Conservation (phyloP, 1,284 basidiomycete species). For the Xanthoconium separans region DNA sequence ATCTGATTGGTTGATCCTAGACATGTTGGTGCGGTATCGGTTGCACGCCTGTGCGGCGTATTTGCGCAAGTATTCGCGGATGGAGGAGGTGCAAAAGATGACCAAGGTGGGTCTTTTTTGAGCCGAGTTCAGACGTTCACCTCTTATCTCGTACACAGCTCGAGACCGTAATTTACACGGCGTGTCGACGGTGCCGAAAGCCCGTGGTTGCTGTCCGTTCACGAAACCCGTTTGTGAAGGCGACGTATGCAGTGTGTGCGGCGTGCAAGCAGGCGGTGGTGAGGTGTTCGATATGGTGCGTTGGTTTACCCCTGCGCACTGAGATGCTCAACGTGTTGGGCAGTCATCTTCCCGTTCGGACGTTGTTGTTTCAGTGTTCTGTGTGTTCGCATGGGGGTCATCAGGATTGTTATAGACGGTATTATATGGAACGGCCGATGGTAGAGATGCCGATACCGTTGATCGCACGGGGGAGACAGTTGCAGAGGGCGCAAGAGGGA, state of each 20-base stretch:
- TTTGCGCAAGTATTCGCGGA: constrained; percentile 58
- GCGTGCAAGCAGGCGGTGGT: constrained; percentile 50
- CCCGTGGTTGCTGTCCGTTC: constrained; percentile 40
- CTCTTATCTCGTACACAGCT: constrained; percentile 40
- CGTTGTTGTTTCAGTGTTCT: constrained; percentile 67
- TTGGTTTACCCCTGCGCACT: constrained; percentile 3
- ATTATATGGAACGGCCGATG: constrained; percentile 57
- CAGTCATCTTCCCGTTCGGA: constrained; percentile 67
- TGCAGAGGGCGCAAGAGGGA: constrained; percentile 23
- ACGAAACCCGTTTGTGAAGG: constrained; percentile 31
- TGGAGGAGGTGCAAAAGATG: constrained; percentile 47
- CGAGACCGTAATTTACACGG: constrained; percentile 65
- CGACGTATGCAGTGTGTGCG: constrained; percentile 51
- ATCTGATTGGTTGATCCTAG: constrained; percentile 34
- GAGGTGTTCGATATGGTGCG: constrained; percentile 71
- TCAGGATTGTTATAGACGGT: constrained; percentile 66
- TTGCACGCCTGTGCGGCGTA: constrained; percentile 67
- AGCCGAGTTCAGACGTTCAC: not conserved
- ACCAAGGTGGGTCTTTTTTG: constrained; percentile 46
- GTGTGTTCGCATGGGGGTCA: constrained; percentile 77
- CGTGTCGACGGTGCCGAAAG: constrained; percentile 66
- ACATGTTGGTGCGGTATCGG: constrained; percentile 57
- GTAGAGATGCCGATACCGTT: constrained; percentile 35
- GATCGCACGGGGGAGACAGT: constrained; percentile 25
- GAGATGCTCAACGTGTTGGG: not conserved